A percentile compares a stretch with the other conserved stretches of the same genome.
Conservation (phyloP, 352 stramenopile species). For the Pythium graminicola region DNA sequence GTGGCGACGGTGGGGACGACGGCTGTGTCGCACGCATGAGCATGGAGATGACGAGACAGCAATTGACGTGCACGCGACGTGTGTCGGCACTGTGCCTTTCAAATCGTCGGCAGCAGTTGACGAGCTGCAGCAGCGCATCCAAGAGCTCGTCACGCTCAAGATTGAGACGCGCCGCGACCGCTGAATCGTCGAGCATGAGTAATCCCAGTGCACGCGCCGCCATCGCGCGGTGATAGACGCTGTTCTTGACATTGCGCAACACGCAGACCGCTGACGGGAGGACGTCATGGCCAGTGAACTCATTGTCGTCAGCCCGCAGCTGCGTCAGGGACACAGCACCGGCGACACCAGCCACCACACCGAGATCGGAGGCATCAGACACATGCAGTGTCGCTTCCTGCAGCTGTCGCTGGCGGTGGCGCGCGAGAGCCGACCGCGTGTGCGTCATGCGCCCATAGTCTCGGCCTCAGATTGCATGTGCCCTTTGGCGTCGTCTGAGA, state of each 20-base stretch:
- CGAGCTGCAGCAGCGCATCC: constrained; percentile 65
- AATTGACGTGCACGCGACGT: constrained; percentile 72
- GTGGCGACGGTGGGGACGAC: constrained; percentile 19
- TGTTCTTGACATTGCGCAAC: constrained; percentile 60
- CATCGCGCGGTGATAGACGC: constrained; percentile 56
- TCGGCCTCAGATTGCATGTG: too few species aligned
- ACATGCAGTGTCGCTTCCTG: constrained; percentile 48
- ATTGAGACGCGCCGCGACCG: constrained; percentile 33
- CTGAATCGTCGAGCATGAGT: constrained; percentile 39
- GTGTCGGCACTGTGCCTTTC: constrained; percentile 44
- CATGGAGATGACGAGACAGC: constrained; percentile 79
- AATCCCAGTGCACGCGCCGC: constrained; percentile 59
- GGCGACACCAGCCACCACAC: constrained; percentile 27
- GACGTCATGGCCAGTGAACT: too few species aligned
- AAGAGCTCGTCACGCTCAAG: constrained; percentile 64
- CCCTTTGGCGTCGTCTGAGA: too few species aligned
- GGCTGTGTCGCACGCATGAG: constrained; percentile 57
- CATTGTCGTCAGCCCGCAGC: constrained; percentile 2
- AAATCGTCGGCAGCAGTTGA: constrained; percentile 51
- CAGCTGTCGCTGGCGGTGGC: constrained; percentile 50
- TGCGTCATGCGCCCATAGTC: constrained; percentile 36
- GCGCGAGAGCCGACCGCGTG: constrained; percentile 40
- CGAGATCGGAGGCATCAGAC: constrained; percentile 31
- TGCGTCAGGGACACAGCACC: constrained; percentile 11
- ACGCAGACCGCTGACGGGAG: constrained; percentile 34